Evolutionary conservation across 768 basidiomycete species (phyloP), one percentile per base, ranked within the genome.

Genomic region (Aureoboletus auriporus): DNA sequence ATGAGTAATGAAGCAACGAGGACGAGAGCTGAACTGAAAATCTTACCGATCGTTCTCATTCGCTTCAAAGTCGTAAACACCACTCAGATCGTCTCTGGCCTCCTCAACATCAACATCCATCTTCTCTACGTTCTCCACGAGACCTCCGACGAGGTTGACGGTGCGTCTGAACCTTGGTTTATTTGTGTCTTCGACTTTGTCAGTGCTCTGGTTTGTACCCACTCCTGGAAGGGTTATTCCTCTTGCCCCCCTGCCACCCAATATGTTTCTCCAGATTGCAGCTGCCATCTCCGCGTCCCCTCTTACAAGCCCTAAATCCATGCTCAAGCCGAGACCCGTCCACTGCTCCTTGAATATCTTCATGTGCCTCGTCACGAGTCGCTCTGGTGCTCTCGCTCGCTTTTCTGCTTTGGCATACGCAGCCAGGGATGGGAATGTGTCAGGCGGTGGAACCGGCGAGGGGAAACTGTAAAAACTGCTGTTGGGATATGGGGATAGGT

Each of bases 271-370:
- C 95, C 95, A 98, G 0, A 96, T 70, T 1, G 90, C 88, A 12
- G 74, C 86, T 1, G 94, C 91, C 67, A 98, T 74, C 54, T 93
- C 89, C 51, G 79, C 74, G 63, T 98, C 94, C 20, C 83, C 81
- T 39, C 73, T 75, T 5, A 84, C 76, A 29, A 94, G 75, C 1
- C 80, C 87, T 12, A 93, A 69, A 64, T 96, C 93, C 58, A 93
- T 77, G 3, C 85, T 76, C 55, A 93, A 73, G 14, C 82, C 80
- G 55, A 92, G 72, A 2, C 94, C 94, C 6, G 82, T 78, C 87
- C 89, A 93, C 62, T 95, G 93, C 64, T 95, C 89, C 54, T 86
- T 86, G 73, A 94, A 82, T 44, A 90, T 86, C 64, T 87, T 88
- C 89, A 97, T 86, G 66, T 95, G 92, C 39, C 82, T 80, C 39